phyloP scores from a whole-genome alignment of 768 basidiomycete species.

The Termitomyces sp. region DNA sequence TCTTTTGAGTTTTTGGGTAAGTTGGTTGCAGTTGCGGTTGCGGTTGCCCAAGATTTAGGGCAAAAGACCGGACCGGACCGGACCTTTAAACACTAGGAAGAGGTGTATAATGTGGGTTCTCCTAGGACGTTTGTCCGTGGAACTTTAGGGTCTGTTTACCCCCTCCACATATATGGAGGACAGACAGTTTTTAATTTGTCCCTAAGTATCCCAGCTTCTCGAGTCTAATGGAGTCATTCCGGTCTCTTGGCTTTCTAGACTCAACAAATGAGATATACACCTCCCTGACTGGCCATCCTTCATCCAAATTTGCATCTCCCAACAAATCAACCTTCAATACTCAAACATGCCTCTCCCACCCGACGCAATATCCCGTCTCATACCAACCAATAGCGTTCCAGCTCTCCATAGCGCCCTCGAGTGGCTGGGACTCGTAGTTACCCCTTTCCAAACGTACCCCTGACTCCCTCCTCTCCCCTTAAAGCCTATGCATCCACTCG shows the following conservation, averaged over 20 bases:
- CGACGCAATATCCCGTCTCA: slow-evolving; percentile 18
- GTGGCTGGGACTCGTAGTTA: slow-evolving; percentile 39
- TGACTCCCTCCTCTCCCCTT: slow-evolving; percentile 41
- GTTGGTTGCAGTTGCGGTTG: too few species aligned
- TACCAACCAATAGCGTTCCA: slow-evolving; percentile 19
- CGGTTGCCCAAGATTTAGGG: too few species aligned
- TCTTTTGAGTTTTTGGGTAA: too few species aligned
- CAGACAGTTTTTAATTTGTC: background rate
- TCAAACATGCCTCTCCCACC: background rate
- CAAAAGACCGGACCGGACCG: too few species aligned
- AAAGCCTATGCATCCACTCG: slow-evolving; percentile 50
- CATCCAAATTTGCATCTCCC: slow-evolving; percentile 22
- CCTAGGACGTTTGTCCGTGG: slow-evolving; percentile 74
- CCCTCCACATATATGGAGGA: background rate
- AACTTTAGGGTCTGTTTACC: slow-evolving; percentile 60
- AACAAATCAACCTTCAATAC: slow-evolving; percentile 16
- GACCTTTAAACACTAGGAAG: too few species aligned
- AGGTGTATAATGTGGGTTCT: slow-evolving; percentile 63
- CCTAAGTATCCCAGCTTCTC: slow-evolving; percentile 85
- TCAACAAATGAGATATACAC: slow-evolving; percentile 26
- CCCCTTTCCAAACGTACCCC: background rate
- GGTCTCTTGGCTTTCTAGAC: slow-evolving; percentile 65
- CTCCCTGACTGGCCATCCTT: slow-evolving; percentile 38
- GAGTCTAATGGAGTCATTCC: slow-evolving; percentile 69
- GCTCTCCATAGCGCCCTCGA: slow-evolving; percentile 38